A percentile compares a stretch with the other conserved stretches of the same genome.
Conservation (phyloP, 2,329 filamentous ascomycete species). For the Aureobasidium sp. region DNA sequence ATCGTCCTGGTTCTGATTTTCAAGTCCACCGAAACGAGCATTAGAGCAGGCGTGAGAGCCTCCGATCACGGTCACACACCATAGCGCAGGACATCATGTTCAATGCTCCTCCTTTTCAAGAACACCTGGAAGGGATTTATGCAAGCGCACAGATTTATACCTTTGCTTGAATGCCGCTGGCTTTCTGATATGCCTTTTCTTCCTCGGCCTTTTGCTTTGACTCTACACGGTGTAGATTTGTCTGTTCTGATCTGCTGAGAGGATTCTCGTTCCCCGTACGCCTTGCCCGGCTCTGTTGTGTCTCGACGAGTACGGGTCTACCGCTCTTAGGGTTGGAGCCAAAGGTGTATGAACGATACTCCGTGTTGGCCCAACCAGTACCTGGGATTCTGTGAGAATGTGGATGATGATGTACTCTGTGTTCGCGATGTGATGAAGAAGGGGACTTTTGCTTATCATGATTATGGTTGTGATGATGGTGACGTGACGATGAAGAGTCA, state of each 20-base stretch:
- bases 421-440: not conserved
- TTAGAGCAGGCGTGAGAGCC: not conserved
- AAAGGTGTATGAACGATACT: constrained; percentile 55
- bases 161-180: constrained; percentile 17
- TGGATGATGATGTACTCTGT: constrained; percentile 5
- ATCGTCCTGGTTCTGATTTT: not conserved
- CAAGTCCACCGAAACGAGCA: not conserved
- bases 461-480: not conserved
- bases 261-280: constrained; percentile 26
- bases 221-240: constrained; percentile 25
- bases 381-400: constrained; percentile 36
- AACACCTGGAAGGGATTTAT: not conserved
- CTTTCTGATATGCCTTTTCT: constrained; percentile 16
- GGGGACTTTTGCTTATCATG: not conserved
- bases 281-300: constrained; percentile 24
- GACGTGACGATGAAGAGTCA: not conserved
- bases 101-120: not conserved
- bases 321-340: not conserved
- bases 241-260: constrained; percentile 28
- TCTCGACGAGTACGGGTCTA: constrained; percentile 43
- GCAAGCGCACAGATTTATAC: constrained; percentile 16
- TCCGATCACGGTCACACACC: not conserved
- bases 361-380: constrained; percentile 68
- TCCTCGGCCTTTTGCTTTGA: constrained; percentile 13
- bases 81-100: not conserved